phyloP scores from a whole-genome alignment of 2,329 filamentous ascomycete genomes.

The Emmonsia crescens region DNA sequence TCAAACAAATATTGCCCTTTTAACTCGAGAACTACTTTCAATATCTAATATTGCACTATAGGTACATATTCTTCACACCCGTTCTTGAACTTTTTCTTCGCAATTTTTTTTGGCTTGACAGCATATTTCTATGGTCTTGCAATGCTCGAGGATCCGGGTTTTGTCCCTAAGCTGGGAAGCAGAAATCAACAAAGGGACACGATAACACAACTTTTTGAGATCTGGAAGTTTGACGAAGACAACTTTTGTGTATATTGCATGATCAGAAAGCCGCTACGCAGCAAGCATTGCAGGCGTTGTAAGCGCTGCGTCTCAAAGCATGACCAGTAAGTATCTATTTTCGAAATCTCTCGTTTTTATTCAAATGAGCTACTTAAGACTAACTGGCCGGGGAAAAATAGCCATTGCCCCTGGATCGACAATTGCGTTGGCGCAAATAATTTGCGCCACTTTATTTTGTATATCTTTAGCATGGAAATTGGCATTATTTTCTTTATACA shows the following conservation, averaged over 20 bases:
- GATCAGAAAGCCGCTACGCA: constrained; percentile 82
- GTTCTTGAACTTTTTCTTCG: constrained; percentile 71
- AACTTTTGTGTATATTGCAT: constrained; percentile 94
- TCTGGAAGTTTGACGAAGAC: constrained; percentile 85
- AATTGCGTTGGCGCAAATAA: constrained; percentile 96
- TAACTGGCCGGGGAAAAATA: constrained; percentile 25
- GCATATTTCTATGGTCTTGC: constrained; percentile 77
- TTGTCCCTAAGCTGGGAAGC: constrained; percentile 79
- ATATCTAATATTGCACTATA: constrained; percentile 5
- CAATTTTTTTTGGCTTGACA: constrained; percentile 52
- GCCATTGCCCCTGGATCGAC: constrained; percentile 95
- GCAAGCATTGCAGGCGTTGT: constrained; percentile 91
- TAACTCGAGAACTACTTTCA: neutral
- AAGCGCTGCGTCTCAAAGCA: constrained; percentile 89
- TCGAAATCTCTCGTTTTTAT: neutral
- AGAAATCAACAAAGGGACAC: constrained; percentile 80
- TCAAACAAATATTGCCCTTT: constrained; percentile 1
- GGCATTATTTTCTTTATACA: constrained; percentile 64
- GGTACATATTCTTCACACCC: constrained; percentile 55
- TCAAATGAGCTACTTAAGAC: constrained; percentile 6
- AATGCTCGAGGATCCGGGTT: constrained; percentile 85
- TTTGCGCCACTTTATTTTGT: constrained; percentile 88
- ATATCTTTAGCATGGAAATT: constrained; percentile 65
- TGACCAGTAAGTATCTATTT: constrained; percentile 63
- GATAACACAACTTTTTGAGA: constrained; percentile 73